A percentile compares a stretch with the other conserved stretches of the same genome.
phyloP scores from a whole-genome alignment of 306 rosid species.

The Glycyrrhiza uralensis region DNA sequence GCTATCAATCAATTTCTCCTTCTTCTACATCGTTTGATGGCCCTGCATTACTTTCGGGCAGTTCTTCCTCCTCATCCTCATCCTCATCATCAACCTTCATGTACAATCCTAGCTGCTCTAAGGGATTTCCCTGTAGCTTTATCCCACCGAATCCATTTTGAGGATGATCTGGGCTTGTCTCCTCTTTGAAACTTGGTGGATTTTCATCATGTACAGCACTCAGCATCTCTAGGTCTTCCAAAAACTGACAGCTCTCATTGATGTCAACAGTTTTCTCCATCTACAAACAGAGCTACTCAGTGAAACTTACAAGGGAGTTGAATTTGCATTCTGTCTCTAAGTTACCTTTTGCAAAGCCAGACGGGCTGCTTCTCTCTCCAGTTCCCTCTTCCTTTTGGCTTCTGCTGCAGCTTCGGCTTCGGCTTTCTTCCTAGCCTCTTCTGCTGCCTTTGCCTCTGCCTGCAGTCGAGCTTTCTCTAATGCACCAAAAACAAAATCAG shows the following conservation, averaged over 20 bases:
- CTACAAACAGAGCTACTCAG: slow-evolving; percentile 39
- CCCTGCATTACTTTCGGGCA: slow-evolving; percentile 31
- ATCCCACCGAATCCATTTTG: slow-evolving; percentile 58
- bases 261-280: slow-evolving; percentile 92
- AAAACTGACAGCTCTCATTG: slow-evolving; percentile 68
- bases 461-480: slow-evolving; percentile 90
- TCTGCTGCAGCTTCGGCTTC: slow-evolving; percentile 78
- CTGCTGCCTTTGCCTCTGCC: slow-evolving; percentile 96
- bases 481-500: background rate
- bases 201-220: slow-evolving; percentile 48
- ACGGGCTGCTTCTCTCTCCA: slow-evolving; percentile 95
- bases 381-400: slow-evolving; percentile 75
- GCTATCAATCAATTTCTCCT: slow-evolving; percentile 62
- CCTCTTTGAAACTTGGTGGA: slow-evolving; percentile 53
- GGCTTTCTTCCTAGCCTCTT: slow-evolving; percentile 80
- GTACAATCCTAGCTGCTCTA: slow-evolving; percentile 77
- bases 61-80: slow-evolving; percentile 79
- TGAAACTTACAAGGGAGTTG: background rate
- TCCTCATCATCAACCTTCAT: slow-evolving; percentile 79
- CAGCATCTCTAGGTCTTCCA: slow-evolving; percentile 87
- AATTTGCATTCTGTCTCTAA: background rate
- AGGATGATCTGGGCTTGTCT: slow-evolving; percentile 49
- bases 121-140: slow-evolving; percentile 69
- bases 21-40: slow-evolving; percentile 69
- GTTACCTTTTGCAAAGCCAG: slow-evolving; percentile 78